These are phyloP conservation scores for Phytophthora podocarpi DNA, from an alignment of 352 stramenopile genomes.

Conservation along the genomic window DNA sequence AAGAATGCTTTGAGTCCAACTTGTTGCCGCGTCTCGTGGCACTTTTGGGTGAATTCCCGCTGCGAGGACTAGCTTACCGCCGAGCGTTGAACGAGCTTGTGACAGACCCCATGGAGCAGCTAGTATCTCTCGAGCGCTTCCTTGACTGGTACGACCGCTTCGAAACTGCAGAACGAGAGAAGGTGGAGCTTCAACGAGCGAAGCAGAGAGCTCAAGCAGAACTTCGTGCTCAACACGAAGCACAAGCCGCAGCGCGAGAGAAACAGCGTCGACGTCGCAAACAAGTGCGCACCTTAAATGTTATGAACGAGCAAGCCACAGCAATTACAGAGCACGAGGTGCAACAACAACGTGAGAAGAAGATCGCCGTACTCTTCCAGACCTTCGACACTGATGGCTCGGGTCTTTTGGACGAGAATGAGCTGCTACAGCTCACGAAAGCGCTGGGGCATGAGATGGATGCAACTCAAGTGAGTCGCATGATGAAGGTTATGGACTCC, in stretches of 20 bases:
- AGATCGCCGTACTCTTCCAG: constrained; percentile 55
- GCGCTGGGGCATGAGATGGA: constrained; percentile 58
- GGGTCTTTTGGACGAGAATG: constrained; percentile 54
- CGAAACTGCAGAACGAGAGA: constrained; percentile 49
- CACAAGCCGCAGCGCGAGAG: constrained; percentile 37
- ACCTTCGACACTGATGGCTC: constrained; percentile 65
- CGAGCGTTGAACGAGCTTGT: constrained; percentile 56
- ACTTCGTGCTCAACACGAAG: constrained; percentile 38
- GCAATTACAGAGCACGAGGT: constrained; percentile 41
- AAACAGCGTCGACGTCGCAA: constrained; percentile 44
- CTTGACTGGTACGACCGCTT: constrained; percentile 61
- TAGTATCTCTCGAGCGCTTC: constrained; percentile 55
- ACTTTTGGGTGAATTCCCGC: constrained; percentile 55
- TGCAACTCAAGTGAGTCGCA: constrained; percentile 46
- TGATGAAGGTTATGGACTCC: constrained; percentile 66
- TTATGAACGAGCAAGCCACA: constrained; percentile 42
- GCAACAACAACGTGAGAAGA: constrained; percentile 31
- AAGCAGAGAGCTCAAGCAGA: constrained; percentile 51
- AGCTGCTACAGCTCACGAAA: constrained; percentile 52
- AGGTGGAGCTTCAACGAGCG: constrained; percentile 48
- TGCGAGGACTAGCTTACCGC: constrained; percentile 58
- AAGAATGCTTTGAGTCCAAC: constrained; percentile 59
- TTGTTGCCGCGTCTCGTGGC: constrained; percentile 55
- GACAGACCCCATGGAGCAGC: constrained; percentile 33
- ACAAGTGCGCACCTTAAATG: constrained; percentile 38